Percentiles rank a stretch among this genome's conserved stretches.
Evolutionary conservation across 1,139 yeast genomes (phyloP).

Genomic region (Protomyces macrosporus): DNA sequence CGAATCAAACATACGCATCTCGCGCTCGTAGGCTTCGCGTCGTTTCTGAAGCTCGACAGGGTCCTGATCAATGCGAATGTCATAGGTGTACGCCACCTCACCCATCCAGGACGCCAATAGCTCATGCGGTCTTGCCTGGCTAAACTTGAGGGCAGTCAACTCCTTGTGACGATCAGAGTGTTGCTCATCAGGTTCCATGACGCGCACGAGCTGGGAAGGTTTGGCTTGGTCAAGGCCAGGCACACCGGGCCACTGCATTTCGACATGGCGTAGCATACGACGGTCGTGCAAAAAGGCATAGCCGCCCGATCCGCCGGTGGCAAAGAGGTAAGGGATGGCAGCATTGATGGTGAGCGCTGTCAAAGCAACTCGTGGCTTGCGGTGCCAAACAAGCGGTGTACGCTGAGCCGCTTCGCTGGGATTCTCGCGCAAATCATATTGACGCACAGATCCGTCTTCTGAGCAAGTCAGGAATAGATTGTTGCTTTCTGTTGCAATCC

Average conservation of each 20-base stretch:
- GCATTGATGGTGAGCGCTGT: slow-evolving; percentile 30
- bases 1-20: neutral
- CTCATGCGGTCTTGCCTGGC: slow-evolving; percentile 28
- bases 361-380: slow-evolving; percentile 25
- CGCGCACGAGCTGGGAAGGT: neutral
- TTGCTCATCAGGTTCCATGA: neutral
- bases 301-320: slow-evolving; percentile 30
- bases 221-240: neutral
- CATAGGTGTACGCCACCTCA: slow-evolving; percentile 29
- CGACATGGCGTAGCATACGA: slow-evolving; percentile 28
- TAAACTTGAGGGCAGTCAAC: slow-evolving; percentile 29
- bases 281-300: slow-evolving; percentile 32
- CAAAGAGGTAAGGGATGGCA: slow-evolving; percentile 31
- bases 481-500: slow-evolving; percentile 30
- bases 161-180: slow-evolving; percentile 18
- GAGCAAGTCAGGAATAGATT: slow-evolving; percentile 31
- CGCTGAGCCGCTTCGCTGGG: slow-evolving; percentile 5
- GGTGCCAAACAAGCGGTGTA: slow-evolving; percentile 29
- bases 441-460: slow-evolving; percentile 32
- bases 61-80: slow-evolving; percentile 17
- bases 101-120: slow-evolving; percentile 32
- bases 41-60: too few species aligned
- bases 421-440: slow-evolving; percentile 29
- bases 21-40: too few species aligned
- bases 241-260: slow-evolving; percentile 27